These are phyloP conservation scores for Stephania cephalantha DNA, from an alignment of 164 flowering plant species.

Conservation along the genomic window DNA sequence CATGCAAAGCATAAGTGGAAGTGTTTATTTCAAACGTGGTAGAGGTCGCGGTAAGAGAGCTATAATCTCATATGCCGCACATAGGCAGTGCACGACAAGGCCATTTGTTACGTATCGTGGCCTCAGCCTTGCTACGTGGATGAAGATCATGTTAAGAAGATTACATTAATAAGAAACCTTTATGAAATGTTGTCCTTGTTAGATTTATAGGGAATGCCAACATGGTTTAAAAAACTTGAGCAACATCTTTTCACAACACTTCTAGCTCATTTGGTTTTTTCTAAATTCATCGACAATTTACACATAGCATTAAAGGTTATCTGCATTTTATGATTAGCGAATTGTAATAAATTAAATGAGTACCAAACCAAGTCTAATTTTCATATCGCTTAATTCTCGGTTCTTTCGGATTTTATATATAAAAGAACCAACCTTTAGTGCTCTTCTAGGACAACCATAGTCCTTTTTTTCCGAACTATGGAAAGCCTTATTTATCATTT, in stretches of 20 bases:
- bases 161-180: conserved; percentile 34
- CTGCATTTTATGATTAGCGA: conserved; percentile 16
- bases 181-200: conserved; percentile 41
- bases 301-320: conserved; percentile 48
- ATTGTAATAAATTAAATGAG: too few species aligned
- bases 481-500: conserved; percentile 20
- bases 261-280: conserved; percentile 23
- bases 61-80: too few species aligned
- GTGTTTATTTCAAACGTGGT: too few species aligned
- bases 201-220: conserved; percentile 46
- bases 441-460: conserved; percentile 37
- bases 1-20: too few species aligned
- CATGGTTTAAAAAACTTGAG: conserved; percentile 35
- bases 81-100: conserved; percentile 17
- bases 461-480: conserved; percentile 29
- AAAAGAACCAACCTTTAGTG: conserved; percentile 31
- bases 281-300: conserved; percentile 42
- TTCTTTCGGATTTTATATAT: not conserved
- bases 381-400: not conserved
- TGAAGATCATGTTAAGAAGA: conserved; percentile 70
- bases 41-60: too few species aligned
- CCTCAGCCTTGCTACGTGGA: conserved; percentile 78
- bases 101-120: conserved; percentile 68
- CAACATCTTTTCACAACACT: conserved; percentile 30
- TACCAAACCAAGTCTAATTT: not conserved